Base-by-base conservation (phyloP, 2,329 filamentous ascomycete species). In the Diplodia sapinea region DNA sequence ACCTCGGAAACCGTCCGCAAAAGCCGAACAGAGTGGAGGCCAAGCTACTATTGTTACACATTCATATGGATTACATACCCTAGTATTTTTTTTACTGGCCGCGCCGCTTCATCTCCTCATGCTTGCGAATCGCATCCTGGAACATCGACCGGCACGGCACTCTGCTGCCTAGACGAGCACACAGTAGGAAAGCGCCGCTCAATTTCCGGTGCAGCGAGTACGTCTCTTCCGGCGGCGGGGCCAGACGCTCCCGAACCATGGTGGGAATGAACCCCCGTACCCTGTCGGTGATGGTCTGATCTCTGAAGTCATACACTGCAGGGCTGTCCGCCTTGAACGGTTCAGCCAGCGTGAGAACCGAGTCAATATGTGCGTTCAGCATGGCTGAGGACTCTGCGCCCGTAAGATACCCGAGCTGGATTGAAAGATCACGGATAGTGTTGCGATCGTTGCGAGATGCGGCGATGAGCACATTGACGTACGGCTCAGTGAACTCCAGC, bases 201-300 rank as follows among this genome's bases (percentile, higher is more conserved):
- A 99, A 82, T 82, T 99, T 99, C 69, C 95, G 87, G 79, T 99
- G 95, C 74, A 99, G 80, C 77, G 91, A 94, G 76, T 99, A 99
- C 64, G 95, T 99, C 84, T 99, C 95, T 81, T 99, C 96, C 0
- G 95, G 95, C 29, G 96, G 95, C 29, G 95, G 94, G 17, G 92
- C 88, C 23, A 99, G 81, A 43, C 95, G 83, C 82, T 99, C 95
- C 67, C 88, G 87, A 56, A 99, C 85, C 95, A 99, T 99, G 65
- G 96, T 83, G 17, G 95, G 95, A 72, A 99, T 98, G 65, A 96
- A 85, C 3, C 84, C 86, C 74, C 94, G 89, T 68, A 99, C 94
- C 54, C 96, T 86, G 75, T 98, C 94, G 0, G 95, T 99, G 72
- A 99, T 98, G 1, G 94, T 99, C 83, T 99, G 95, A 74, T 94